Evolutionary conservation across 2,329 filamentous ascomycete genomes (phyloP).

Genomic region (Simplicillium aogashimaense): DNA sequence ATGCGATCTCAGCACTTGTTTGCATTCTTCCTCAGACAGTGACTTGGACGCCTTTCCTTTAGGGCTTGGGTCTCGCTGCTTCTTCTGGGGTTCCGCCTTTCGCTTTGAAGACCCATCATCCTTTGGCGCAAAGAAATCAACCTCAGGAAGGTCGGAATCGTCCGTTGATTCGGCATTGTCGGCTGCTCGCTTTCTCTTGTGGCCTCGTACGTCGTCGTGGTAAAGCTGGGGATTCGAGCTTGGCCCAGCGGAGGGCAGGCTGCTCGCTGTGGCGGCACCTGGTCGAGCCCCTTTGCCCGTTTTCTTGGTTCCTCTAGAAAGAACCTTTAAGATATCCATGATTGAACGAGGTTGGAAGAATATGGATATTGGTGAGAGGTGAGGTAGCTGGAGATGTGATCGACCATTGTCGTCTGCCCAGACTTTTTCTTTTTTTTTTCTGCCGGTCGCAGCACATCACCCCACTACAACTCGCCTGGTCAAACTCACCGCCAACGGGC

Average conservation of each 20-base stretch:
- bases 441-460: too few relatives aligned
- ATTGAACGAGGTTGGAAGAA: not conserved
- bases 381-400: too few relatives aligned
- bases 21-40: constrained; percentile 61
- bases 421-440: too few relatives aligned
- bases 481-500: too few relatives aligned
- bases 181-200: constrained; percentile 45
- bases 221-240: constrained; percentile 60
- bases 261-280: constrained; percentile 22
- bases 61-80: constrained; percentile 17
- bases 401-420: too few relatives aligned
- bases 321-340: constrained; percentile 66
- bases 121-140: constrained; percentile 51
- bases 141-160: constrained; percentile 33
- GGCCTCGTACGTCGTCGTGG: constrained; percentile 41
- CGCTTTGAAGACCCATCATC: constrained; percentile 14
- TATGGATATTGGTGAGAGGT: too few relatives aligned
- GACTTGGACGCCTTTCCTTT: constrained; percentile 16
- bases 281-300: constrained; percentile 25
- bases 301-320: constrained; percentile 60
- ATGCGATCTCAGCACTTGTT: constrained; percentile 65
- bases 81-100: constrained; percentile 11
- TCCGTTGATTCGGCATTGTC: constrained; percentile 15
- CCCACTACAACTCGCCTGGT: too few relatives aligned
- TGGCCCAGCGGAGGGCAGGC: constrained; percentile 55